phyloP scores from a whole-genome alignment of 2,329 filamentous ascomycete genomes.

The Fusarium abutilonis region DNA sequence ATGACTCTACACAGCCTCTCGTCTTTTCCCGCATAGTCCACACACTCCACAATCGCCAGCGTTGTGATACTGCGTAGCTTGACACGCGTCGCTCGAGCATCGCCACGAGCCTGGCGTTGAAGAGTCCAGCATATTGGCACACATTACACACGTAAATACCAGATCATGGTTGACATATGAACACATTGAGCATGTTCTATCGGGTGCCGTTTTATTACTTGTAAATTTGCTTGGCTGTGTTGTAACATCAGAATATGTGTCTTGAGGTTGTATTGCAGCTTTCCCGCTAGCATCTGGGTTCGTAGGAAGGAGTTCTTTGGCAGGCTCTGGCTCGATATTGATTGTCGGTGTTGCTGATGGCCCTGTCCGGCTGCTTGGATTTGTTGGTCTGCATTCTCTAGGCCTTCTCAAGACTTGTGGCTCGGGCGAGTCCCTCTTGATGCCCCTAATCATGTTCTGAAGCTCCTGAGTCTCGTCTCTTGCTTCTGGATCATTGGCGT shows the following conservation, averaged over 20 bases:
- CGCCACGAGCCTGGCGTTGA: conserved; percentile 69
- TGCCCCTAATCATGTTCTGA: conserved; percentile 52
- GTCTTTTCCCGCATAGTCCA: conserved; percentile 70
- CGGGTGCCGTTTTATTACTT: neutral
- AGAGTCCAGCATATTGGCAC: conserved; percentile 73
- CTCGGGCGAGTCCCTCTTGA: conserved; percentile 39
- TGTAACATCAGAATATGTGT: neutral
- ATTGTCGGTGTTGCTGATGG: neutral
- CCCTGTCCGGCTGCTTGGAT: neutral
- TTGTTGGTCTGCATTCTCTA: neutral
- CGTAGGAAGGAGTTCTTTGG: neutral
- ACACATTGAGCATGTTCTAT: conserved; percentile 67
- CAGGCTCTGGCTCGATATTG: conserved; percentile 28
- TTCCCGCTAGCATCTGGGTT: neutral
- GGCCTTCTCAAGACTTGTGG: neutral
- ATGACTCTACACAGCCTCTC: conserved; percentile 20
- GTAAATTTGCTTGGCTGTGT: neutral
- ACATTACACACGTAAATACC: conserved; percentile 71
- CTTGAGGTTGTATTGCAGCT: neutral
- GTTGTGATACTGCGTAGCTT: conserved; percentile 70
- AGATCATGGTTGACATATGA: conserved; percentile 69
- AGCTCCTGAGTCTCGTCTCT: conserved; percentile 71
- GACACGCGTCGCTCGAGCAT: conserved; percentile 67
- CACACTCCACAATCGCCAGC: conserved; percentile 75
- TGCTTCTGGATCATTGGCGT: conserved; percentile 57